Percentiles rank a stretch among this genome's conserved stretches.
Evolutionary conservation across 768 basidiomycete species (phyloP).

Genomic region (Pisolithus albus): DNA sequence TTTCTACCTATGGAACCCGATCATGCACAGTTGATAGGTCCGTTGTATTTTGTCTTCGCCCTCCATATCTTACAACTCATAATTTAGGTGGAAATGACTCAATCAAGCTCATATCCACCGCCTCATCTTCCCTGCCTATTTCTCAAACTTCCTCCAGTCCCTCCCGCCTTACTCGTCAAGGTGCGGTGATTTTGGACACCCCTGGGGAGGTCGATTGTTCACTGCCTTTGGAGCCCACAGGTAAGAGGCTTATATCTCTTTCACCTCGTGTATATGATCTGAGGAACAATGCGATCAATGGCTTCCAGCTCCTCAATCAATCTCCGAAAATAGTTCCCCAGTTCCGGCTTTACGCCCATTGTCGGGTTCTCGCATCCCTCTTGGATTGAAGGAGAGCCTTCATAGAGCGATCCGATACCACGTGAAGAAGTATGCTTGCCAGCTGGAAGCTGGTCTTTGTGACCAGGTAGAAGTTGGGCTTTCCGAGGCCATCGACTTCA

Average conservation of each 20-base stretch:
- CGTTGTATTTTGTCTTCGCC: background rate
- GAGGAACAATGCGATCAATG: too few species aligned
- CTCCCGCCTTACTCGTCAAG: background rate
- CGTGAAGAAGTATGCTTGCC: background rate
- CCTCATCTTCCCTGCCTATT: background rate
- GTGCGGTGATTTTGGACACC: background rate
- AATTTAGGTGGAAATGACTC: background rate
- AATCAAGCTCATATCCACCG: background rate
- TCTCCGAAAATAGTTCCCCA: too few species aligned
- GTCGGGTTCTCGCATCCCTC: background rate
- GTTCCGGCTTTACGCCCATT: background rate
- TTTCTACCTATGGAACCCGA: background rate
- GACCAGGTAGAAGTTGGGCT: too few species aligned
- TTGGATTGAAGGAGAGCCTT: background rate
- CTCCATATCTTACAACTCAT: background rate
- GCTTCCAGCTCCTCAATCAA: too few species aligned
- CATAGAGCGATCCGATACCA: background rate
- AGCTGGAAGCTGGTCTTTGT: too few species aligned
- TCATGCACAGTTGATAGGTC: background rate
- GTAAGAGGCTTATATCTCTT: too few species aligned
- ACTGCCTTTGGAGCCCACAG: too few species aligned
- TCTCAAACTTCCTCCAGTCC: background rate
- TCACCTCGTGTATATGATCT: too few species aligned
- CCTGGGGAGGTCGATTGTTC: too few species aligned
- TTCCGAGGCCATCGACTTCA: too few species aligned